These are phyloP conservation scores for Ogataea trehaloabstinens DNA, from an alignment of 805 yeast species.

Conservation along the genomic window DNA sequence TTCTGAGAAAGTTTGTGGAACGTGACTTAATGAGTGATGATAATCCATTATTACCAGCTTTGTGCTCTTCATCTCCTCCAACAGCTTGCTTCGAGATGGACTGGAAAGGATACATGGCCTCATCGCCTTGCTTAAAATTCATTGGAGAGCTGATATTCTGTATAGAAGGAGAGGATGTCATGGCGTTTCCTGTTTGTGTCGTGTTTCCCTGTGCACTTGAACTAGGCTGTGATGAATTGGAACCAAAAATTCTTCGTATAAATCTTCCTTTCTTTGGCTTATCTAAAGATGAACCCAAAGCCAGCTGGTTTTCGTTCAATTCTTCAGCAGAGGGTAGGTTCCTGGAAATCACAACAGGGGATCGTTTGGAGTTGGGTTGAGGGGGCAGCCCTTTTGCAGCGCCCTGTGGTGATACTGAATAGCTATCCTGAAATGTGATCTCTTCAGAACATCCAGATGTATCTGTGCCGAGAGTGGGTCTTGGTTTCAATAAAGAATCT, in stretches of 20 bases:
- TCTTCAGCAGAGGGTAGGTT: constrained; percentile 14
- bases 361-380: constrained; percentile 2
- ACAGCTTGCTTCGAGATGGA: constrained; percentile 1
- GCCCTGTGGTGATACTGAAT: constrained; percentile 5
- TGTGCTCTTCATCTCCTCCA: constrained; percentile 11
- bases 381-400: background rate
- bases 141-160: constrained; percentile 31
- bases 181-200: constrained; percentile 4
- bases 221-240: constrained; percentile 5
- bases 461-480: constrained; percentile 9
- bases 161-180: constrained; percentile 18
- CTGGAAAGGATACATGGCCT: constrained; percentile 10
- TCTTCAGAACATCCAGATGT: constrained; percentile 12
- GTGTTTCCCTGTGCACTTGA: constrained; percentile 1
- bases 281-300: constrained; percentile 7
- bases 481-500: constrained; percentile 10
- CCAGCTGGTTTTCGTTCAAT: background rate
- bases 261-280: constrained; percentile 25
- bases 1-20: constrained; percentile 44
- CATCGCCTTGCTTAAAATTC: constrained; percentile 31
- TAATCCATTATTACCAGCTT: constrained; percentile 8
- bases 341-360: background rate
- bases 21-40: constrained; percentile 40
- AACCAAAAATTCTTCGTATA: constrained; percentile 32
- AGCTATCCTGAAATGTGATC: constrained; percentile 3